phyloP scores from a whole-genome alignment of 805 yeast species.

The Ogataea haglerorum region DNA sequence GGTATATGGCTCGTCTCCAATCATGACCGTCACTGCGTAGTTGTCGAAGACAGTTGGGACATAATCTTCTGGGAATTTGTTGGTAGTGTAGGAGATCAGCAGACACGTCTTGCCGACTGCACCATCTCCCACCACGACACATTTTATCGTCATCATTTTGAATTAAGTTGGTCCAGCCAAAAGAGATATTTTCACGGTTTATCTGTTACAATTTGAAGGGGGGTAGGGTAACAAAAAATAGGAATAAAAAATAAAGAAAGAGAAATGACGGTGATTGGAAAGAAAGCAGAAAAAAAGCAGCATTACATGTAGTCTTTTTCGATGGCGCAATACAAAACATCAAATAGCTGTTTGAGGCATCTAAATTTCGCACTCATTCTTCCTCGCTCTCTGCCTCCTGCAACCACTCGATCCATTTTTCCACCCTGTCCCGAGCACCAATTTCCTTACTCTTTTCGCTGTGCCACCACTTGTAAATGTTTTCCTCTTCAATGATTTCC shows the following conservation, averaged over 20 bases:
- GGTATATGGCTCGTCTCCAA: conserved; percentile 97
- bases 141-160: conserved; percentile 66
- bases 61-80: conserved; percentile 96
- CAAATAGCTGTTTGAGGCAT: background rate
- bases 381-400: conserved; percentile 55
- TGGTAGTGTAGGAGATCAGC: conserved; percentile 91
- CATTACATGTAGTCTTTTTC: too few relatives aligned
- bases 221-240: conserved; percentile 9
- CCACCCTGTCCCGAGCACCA: conserved; percentile 49
- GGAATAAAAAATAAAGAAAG: background rate
- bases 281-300: too few relatives aligned
- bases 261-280: background rate
- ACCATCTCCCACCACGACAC: conserved; percentile 99
- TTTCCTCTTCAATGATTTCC: conserved; percentile 81
- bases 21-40: conserved; percentile 91
- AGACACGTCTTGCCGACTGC: conserved; percentile 98
- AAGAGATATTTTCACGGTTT: conserved; percentile 11
- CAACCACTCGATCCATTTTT: conserved; percentile 84
- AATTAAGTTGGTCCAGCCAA: conserved; percentile 11
- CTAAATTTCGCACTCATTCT: conserved; percentile 8
- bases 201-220: conserved; percentile 16
- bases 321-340: too few relatives aligned
- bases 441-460: conserved; percentile 37
- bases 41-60: conserved; percentile 98
- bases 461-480: conserved; percentile 81